These are phyloP conservation scores for Sutorius eximius DNA, from an alignment of 1,284 basidiomycete species.

Conservation along the genomic window DNA sequence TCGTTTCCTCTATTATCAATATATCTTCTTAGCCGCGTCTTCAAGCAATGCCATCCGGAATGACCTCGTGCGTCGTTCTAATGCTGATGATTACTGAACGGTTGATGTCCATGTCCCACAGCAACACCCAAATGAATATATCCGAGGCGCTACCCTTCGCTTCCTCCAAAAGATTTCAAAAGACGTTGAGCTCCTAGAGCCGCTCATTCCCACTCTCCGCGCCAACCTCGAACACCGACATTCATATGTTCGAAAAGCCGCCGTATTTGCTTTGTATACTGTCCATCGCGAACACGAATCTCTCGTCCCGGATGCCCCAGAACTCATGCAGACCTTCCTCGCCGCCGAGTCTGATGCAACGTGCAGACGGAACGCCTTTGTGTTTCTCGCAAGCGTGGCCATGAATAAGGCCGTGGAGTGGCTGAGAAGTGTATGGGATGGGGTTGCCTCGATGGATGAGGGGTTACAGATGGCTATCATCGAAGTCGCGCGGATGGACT, in stretches of 20 bases:
- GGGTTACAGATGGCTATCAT: constrained; percentile 95
- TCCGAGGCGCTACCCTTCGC: constrained; percentile 94
- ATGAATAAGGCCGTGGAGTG: constrained; percentile 93
- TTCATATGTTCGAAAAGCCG: constrained; percentile 98
- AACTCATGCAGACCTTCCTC: constrained; percentile 96
- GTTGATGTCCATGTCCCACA: constrained; percentile 30
- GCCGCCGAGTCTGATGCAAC: constrained; percentile 96
- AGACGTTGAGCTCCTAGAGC: constrained; percentile 94
- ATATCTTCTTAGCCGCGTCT: constrained; percentile 11
- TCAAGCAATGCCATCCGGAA: constrained; percentile 94
- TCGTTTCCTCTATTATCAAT: neutral
- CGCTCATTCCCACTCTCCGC: constrained; percentile 91
- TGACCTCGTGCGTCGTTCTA: constrained; percentile 69
- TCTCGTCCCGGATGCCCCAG: constrained; percentile 95
- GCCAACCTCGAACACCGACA: constrained; percentile 97
- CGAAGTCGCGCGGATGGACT: constrained; percentile 92
- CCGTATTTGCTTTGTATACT: constrained; percentile 93
- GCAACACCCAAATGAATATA: constrained; percentile 99
- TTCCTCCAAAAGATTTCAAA: constrained; percentile 96
- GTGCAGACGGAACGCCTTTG: constrained; percentile 97
- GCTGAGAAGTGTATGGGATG: constrained; percentile 83
- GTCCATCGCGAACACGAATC: constrained; percentile 95
- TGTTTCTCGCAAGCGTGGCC: constrained; percentile 88
- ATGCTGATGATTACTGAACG: neutral
- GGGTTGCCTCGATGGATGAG: constrained; percentile 86